Percentiles rank a stretch among this genome's conserved stretches.
Evolutionary conservation across 805 yeast genomes (phyloP).

Genomic region (Spathaspora gorwiae): DNA sequence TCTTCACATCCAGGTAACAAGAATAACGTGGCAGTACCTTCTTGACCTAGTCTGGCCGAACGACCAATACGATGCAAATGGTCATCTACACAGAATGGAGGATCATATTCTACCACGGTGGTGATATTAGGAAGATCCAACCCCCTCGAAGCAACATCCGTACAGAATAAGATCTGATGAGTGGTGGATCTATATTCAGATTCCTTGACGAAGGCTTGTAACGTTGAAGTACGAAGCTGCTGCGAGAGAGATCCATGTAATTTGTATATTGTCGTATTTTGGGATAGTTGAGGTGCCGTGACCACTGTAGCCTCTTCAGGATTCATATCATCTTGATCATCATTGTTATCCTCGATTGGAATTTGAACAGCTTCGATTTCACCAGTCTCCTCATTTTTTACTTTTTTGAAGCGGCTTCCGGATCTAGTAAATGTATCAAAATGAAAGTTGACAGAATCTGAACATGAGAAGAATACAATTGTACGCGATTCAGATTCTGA

Average conservation of each 20-base stretch:
- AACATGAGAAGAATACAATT: conserved; percentile 86
- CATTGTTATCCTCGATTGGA: conserved; percentile 8
- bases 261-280: conserved; percentile 48
- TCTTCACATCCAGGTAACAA: conserved; percentile 89
- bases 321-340: conserved; percentile 17
- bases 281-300: conserved; percentile 51
- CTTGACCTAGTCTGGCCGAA: conserved; percentile 94
- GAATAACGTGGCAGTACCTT: conserved; percentile 74
- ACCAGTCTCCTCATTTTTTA: conserved; percentile 23
- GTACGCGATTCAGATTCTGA: conserved; percentile 39
- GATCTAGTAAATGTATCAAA: conserved; percentile 65
- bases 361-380: conserved; percentile 9
- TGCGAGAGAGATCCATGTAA: conserved; percentile 91
- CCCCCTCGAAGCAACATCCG: conserved; percentile 98
- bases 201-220: conserved; percentile 53
- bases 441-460: conserved; percentile 96
- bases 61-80: conserved; percentile 96
- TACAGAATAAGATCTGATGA: conserved; percentile 76
- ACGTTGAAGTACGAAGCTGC: conserved; percentile 73
- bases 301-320: conserved; percentile 22
- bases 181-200: conserved; percentile 22
- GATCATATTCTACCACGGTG: conserved; percentile 87
- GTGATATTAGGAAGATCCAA: conserved; percentile 85
- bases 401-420: conserved; percentile 33
- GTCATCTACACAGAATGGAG: conserved; percentile 91